A percentile compares a stretch with the other conserved stretches of the same genome.
Conservation (phyloP, 495 filamentous ascomycete species). For the Penicillium crystallinum region DNA sequence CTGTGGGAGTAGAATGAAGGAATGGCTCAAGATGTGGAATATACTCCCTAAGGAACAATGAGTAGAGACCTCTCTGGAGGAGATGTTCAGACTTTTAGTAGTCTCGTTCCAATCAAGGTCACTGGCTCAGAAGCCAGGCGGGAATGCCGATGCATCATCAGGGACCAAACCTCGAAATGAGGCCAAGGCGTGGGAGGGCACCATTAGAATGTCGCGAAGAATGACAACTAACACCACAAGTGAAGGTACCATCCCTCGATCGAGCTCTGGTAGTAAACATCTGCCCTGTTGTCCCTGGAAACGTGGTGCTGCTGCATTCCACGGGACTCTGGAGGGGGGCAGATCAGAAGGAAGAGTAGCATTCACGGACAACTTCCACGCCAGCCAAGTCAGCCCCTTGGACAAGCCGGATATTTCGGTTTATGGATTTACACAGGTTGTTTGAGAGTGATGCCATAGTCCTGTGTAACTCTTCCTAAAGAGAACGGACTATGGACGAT, state of each 20-base stretch:
- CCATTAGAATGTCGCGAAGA: conserved; percentile 24
- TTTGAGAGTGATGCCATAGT: conserved; percentile 6
- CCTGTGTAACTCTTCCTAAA: background rate
- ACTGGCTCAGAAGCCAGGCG: background rate
- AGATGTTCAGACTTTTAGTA: conserved; percentile 26
- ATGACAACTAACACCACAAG: conserved; percentile 12
- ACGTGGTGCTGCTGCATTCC: conserved; percentile 21
- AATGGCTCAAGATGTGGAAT: conserved; percentile 17
- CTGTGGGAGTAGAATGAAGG: conserved; percentile 16
- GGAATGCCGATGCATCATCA: conserved; percentile 20
- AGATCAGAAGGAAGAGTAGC: conserved; percentile 10
- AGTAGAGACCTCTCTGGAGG: background rate
- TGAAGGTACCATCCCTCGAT: background rate
- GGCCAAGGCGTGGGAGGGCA: background rate
- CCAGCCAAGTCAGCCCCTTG: conserved; percentile 11
- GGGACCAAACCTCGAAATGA: background rate
- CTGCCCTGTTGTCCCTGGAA: background rate
- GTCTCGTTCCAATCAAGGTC: conserved; percentile 17
- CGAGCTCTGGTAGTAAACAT: conserved; percentile 12
- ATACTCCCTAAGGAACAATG: conserved; percentile 1
- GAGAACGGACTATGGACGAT: conserved; percentile 12
- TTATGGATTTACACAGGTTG: background rate
- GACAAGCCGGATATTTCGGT: background rate
- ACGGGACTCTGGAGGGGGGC: conserved; percentile 2
- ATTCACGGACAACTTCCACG: conserved; percentile 9